phyloP scores from a whole-genome alignment of 1,284 basidiomycete species.

The Rhizopogon hawkerae region DNA sequence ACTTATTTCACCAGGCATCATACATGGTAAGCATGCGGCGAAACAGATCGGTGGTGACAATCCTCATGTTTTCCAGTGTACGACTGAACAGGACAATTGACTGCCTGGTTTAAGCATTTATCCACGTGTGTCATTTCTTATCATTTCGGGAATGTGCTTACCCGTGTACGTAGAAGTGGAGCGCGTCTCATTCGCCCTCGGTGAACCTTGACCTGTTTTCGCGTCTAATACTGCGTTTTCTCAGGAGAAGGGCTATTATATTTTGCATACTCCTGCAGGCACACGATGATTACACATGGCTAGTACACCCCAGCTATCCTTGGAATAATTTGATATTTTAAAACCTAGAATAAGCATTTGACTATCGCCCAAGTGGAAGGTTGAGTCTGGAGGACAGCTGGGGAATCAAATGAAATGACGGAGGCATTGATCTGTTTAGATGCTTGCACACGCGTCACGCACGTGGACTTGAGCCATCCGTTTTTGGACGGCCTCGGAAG shows the following conservation, averaged over 20 bases:
- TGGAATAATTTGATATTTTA: not conserved
- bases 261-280: not conserved
- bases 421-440: too few species aligned
- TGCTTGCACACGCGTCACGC: too few species aligned
- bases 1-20: constrained; percentile 28
- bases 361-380: not conserved
- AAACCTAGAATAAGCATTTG: not conserved
- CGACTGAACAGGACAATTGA: constrained; percentile 28
- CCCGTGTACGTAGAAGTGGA: constrained; percentile 9
- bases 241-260: constrained; percentile 1
- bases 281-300: constrained; percentile 8
- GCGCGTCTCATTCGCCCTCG: constrained; percentile 1
- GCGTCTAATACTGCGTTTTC: not conserved
- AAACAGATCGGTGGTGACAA: constrained; percentile 10
- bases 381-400: not conserved
- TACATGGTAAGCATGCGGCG: constrained; percentile 30
- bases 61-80: constrained; percentile 32
- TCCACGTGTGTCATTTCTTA: constrained; percentile 7
- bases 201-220: constrained; percentile 5
- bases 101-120: constrained; percentile 2
- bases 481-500: too few species aligned
- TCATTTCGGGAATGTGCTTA: constrained; percentile 3
- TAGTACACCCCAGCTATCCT: not conserved
- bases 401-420: not conserved
- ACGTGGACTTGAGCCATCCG: too few species aligned